phyloP scores from a whole-genome alignment of 306 rosid genomes.

The Oxytropis ochrocephala region DNA sequence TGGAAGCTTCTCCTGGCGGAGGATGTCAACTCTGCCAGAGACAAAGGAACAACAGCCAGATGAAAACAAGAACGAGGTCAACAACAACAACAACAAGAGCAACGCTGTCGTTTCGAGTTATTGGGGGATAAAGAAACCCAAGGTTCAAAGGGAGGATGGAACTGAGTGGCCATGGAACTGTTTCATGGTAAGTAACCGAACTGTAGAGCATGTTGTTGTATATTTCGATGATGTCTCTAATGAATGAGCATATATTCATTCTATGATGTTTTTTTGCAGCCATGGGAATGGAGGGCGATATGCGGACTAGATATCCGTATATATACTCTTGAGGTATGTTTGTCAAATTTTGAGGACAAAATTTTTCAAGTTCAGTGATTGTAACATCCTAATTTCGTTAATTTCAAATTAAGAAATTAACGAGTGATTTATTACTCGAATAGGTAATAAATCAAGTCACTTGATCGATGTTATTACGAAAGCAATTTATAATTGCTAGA shows the following conservation, averaged over 20 bases:
- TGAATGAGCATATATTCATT: background rate
- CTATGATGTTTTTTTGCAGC: constrained; percentile 31
- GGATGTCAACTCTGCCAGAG: constrained; percentile 40
- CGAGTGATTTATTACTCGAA: too few species aligned
- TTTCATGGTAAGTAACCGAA: constrained; percentile 45
- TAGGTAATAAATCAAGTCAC: too few species aligned
- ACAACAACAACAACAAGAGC: background rate
- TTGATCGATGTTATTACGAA: too few species aligned
- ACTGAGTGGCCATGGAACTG: constrained; percentile 98
- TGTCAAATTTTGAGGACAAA: too few species aligned
- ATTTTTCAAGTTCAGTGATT: too few species aligned
- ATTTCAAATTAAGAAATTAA: too few species aligned
- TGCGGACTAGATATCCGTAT: too few species aligned
- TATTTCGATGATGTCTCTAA: background rate
- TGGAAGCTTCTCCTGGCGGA: constrained; percentile 37
- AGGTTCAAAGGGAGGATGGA: constrained; percentile 60
- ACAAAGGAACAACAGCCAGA: constrained; percentile 24
- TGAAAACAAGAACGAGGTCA: constrained; percentile 19
- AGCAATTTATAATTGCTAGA: too few species aligned
- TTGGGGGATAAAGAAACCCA: constrained; percentile 70
- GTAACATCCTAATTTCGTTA: too few species aligned
- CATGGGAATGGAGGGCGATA: too few species aligned
- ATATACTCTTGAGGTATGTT: too few species aligned
- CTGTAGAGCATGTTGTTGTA: background rate
- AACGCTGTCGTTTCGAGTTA: constrained; percentile 43